These are phyloP conservation scores for button mushroom (Agaricus bisporus) DNA, from an alignment of 768 basidiomycete genomes.

Conservation along the genomic window DNA sequence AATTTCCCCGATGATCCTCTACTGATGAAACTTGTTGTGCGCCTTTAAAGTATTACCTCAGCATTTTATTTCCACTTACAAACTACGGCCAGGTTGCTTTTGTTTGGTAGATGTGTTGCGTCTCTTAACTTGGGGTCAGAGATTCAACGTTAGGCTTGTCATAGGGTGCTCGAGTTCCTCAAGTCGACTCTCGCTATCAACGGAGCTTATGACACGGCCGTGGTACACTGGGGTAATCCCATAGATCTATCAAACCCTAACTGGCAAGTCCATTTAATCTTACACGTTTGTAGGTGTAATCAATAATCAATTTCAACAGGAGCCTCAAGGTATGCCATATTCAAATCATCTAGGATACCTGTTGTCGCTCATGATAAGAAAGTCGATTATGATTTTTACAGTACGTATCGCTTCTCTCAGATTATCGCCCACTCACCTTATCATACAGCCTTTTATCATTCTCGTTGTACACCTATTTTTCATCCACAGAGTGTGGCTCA, in stretches of 20 bases:
- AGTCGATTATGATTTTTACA: neutral
- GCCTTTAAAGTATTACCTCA: neutral
- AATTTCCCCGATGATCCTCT: neutral
- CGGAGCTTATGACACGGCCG: neutral
- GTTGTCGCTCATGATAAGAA: neutral
- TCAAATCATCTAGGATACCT: neutral
- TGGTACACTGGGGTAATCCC: neutral
- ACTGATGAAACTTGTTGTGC: neutral
- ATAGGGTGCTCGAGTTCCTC: neutral
- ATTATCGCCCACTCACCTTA: neutral
- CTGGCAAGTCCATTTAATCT: neutral
- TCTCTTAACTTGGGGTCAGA: neutral
- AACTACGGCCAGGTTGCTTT: neutral
- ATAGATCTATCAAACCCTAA: neutral
- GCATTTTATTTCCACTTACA: neutral
- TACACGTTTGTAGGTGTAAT: neutral
- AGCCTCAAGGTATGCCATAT: neutral
- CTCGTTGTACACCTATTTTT: slow-evolving; percentile 1
- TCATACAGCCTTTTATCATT: neutral
- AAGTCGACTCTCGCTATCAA: neutral
- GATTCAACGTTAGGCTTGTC: neutral
- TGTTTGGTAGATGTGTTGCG: neutral
- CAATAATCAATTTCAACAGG: neutral
- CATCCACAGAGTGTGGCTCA: neutral
- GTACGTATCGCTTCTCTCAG: neutral